These are phyloP conservation scores for Neopestalotiopsis sp. DNA, from an alignment of 2,329 filamentous ascomycete species.

Conservation along the genomic window DNA sequence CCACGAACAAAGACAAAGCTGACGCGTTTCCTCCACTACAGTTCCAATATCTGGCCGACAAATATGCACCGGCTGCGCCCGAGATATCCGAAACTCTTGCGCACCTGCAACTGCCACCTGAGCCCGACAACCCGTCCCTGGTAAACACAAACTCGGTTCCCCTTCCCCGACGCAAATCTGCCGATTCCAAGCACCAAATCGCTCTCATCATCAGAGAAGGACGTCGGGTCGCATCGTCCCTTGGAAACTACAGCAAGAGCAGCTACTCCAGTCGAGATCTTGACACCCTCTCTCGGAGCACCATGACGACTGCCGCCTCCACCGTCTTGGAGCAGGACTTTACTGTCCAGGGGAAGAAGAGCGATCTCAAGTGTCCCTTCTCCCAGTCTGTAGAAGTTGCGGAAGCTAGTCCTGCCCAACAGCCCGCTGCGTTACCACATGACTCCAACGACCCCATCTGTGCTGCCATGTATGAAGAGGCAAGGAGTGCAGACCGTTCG, in stretches of 20 bases:
- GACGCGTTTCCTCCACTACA: constrained; percentile 34
- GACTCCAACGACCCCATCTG: constrained; percentile 66
- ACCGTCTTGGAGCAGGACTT: constrained; percentile 86
- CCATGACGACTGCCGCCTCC: constrained; percentile 64
- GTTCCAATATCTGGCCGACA: constrained; percentile 71
- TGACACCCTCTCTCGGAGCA: constrained; percentile 51
- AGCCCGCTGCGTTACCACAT: constrained; percentile 50
- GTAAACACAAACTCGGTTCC: constrained; percentile 59
- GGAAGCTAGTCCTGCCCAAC: constrained; percentile 31
- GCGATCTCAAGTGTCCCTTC: constrained; percentile 83
- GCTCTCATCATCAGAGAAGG: constrained; percentile 70
- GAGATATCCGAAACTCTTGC: constrained; percentile 71
- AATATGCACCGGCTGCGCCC: constrained; percentile 68
- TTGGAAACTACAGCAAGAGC: constrained; percentile 57
- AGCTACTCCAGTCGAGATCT: constrained; percentile 56
- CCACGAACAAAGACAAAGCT: constrained; percentile 3
- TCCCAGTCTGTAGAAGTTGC: constrained; percentile 37
- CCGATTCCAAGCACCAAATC: constrained; percentile 61
- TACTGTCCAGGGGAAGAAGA: constrained; percentile 82
- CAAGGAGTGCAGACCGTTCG: constrained; percentile 50
- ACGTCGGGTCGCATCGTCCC: constrained; percentile 59
- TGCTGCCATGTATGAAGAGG: constrained; percentile 67
- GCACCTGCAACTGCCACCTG: constrained; percentile 70
- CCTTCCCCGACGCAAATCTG: constrained; percentile 54
- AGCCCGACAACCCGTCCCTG: constrained; percentile 50